These are phyloP conservation scores for Diospyros lotus DNA, from an alignment of 148 eudicot species.

Conservation along the genomic window DNA sequence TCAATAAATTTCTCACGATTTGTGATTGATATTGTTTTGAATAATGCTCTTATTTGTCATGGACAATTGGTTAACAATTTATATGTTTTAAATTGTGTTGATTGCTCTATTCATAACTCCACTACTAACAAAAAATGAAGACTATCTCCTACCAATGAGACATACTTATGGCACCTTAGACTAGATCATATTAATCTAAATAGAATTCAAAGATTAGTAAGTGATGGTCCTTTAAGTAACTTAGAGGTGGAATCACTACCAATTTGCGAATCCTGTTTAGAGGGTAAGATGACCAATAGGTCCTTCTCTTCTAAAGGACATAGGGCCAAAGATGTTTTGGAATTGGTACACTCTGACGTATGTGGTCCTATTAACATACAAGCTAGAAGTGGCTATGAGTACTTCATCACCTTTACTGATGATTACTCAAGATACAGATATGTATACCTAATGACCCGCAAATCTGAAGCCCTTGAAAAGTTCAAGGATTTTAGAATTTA, in stretches of 20 bases:
- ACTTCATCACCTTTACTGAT: not conserved
- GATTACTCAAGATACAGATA: constrained; percentile 6
- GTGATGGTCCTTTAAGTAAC: not conserved
- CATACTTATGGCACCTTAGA: not conserved
- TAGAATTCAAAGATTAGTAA: not conserved
- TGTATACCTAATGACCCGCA: not conserved
- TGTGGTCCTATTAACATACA: not conserved
- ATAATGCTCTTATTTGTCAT: not conserved
- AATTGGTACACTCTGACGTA: not conserved
- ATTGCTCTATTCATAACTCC: not conserved
- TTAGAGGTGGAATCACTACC: not conserved
- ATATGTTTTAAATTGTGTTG: not conserved
- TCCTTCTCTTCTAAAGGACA: not conserved
- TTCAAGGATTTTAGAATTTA: not conserved
- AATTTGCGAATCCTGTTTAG: not conserved
- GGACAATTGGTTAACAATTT: not conserved
- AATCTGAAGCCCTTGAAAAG: not conserved
- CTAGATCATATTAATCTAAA: constrained; percentile 6
- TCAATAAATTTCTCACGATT: not conserved
- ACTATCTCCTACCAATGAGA: not conserved
- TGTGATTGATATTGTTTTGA: not conserved
- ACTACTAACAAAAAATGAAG: not conserved
- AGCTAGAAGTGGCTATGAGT: not conserved
- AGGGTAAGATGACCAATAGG: not conserved
- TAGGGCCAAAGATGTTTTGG: not conserved